Evolutionary conservation across 2,329 filamentous ascomycete species (phyloP), one percentile per base, ranked within the genome.

Genomic region (Cladophialophora yegresii): DNA sequence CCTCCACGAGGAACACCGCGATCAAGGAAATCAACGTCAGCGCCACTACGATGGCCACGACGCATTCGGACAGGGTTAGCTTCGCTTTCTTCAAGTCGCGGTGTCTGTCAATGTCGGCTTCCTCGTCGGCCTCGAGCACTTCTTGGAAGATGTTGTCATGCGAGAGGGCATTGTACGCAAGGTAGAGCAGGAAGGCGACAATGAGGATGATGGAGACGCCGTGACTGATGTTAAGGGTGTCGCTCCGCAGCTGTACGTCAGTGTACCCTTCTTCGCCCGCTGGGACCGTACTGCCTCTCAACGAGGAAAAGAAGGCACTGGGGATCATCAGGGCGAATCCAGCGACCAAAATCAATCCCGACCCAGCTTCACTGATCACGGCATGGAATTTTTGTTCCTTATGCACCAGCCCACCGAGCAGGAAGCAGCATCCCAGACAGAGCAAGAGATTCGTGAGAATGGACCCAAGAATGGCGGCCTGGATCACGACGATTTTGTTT

Each of bases 391-490:
- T 81, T 70, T 92, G 85, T 69, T 89, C 85, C 5, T 89, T 82
- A 33, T 87, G 85, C 60, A 82, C 80, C 40, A 93, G 69, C 8
- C 92, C 91, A 47, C 90, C 90, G 23, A 87, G 84, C 66, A 93
- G 86, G 79, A 96, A 96, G 75, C 91, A 95, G 58, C 88, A 73
- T 0, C 92, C 92, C 28, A 96, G 77, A 70, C 91, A 96, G 0
- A 96, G 81, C 51, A 96, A 78, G 78, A 95, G 84, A 33, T 92
- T 96, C 12, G 92, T 91, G 36, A 96, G 76, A 51, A 96, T 89
- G 0, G 90, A 93, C 40, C 92, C 91, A 0, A 96, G 79, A 61
- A 96, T 93, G 28, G 92, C 91, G 59, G 90, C 90, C 73, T 91
- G 86, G 71, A 96, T 91, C 70, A 95, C 89, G n/a, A 83, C 81